Percentiles rank a stretch among this genome's conserved stretches.
Evolutionary conservation across 2,329 filamentous ascomycete genomes (phyloP).

Genomic region (Bipolaris sorokiniana): DNA sequence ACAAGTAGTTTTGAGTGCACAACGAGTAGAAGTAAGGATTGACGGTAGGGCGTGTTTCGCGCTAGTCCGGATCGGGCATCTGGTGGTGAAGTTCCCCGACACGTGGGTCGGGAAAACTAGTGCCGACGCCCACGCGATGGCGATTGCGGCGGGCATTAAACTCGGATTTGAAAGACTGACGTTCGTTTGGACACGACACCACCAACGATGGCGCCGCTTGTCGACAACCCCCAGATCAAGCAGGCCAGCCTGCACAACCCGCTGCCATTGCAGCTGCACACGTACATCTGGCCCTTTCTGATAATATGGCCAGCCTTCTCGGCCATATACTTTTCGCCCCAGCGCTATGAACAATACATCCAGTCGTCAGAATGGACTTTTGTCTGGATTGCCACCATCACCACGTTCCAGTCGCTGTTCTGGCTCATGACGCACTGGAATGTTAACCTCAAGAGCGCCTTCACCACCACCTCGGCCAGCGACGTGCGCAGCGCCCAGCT

Average conservation of each 20-base stretch:
- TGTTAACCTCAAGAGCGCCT: constrained; percentile 80
- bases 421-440: constrained; percentile 99
- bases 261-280: constrained; percentile 77
- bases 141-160: constrained; percentile 21
- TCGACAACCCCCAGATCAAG: constrained; percentile 90
- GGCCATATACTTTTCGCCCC: constrained; percentile 80
- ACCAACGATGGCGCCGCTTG: constrained; percentile 65
- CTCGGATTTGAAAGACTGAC: constrained; percentile 13
- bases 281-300: constrained; percentile 92
- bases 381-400: constrained; percentile 86
- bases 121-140: constrained; percentile 18
- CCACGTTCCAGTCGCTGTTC: constrained; percentile 83
- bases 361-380: constrained; percentile 97
- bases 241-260: constrained; percentile 87
- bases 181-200: constrained; percentile 25
- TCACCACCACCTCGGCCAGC: constrained; percentile 76
- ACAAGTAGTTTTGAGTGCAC: background rate
- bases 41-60: background rate
- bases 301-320: constrained; percentile 93
- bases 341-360: constrained; percentile 89
- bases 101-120: constrained; percentile 15
- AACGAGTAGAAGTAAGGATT: background rate
- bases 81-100: constrained; percentile 15
- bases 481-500: constrained; percentile 76
- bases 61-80: constrained; percentile 6